Evolutionary conservation across 768 basidiomycete species (phyloP), one percentile per base, ranked within the genome.

Genomic region (Hydnum rufescens): DNA sequence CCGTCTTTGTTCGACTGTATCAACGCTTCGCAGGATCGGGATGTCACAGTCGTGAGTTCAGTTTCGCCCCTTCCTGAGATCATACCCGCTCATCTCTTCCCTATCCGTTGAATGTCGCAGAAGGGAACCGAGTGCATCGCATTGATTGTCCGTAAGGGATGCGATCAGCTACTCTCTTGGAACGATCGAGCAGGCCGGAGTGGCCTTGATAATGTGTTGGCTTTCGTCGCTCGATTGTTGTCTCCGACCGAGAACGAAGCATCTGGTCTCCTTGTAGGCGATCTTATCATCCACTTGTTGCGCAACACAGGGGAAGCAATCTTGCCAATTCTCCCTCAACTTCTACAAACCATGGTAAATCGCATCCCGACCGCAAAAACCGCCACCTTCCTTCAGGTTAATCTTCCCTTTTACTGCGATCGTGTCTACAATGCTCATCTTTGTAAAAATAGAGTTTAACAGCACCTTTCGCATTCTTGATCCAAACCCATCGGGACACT

Each of bases 401-500:
- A 67, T 49, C 29, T 18, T 16, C 6, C 25, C 50, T 19, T 26
- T 39, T n/a, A 30, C 26, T 47, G 13, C 13, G 44, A 13, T 47
- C 26, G 16, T 39, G 13, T 39, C 13, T 39, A 22, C 13, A 13
- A 47, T 1, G 13, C 44, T 43, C 56, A 8, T 39, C 3, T 4
- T 5, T 46, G 3, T 29, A 4, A 28, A 1, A 31, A 25, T 59
- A 92, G 83, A 89, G 85, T 59, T 73, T 99, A 8, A 73, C 92
- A 51, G 71, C 96, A 22, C 95, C 95, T 0, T 93, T 97, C 63
- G 85, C 89, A 1, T 96, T 92, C 70, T 70, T 99, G 22, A 79
- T 96, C 59, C 75, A 87, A 62, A 82, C 82, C 54, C 85, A 95
- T 60, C 75, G 78, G 23, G 81, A 88, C 57, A 77, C 77, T 0